phyloP scores from a whole-genome alignment of 495 filamentous ascomycete species.

The Aspergillus campestris region DNA sequence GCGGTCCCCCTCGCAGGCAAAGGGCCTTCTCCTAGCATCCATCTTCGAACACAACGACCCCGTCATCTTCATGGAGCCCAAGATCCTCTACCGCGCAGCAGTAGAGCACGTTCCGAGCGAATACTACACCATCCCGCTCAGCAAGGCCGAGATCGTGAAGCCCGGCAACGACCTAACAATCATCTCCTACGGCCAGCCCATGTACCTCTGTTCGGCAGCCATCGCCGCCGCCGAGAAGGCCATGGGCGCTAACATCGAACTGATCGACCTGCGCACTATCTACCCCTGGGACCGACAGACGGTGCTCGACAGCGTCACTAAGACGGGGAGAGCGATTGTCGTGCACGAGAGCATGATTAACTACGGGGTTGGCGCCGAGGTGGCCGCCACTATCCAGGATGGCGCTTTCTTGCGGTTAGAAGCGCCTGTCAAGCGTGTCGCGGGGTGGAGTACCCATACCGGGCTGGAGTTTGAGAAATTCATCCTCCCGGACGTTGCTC shows the following conservation, averaged over 20 bases:
- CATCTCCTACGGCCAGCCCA: slow-evolving; percentile 83
- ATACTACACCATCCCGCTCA: slow-evolving; percentile 76
- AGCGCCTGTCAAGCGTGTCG: slow-evolving; percentile 85
- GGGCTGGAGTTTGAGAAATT: slow-evolving; percentile 79
- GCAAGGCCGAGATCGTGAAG: slow-evolving; percentile 82
- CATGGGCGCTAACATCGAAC: slow-evolving; percentile 69
- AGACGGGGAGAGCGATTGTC: slow-evolving; percentile 84
- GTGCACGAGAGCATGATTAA: slow-evolving; percentile 97
- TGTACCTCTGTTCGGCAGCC: slow-evolving; percentile 79
- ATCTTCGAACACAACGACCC: slow-evolving; percentile 82
- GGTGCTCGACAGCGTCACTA: slow-evolving; percentile 74
- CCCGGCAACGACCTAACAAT: slow-evolving; percentile 78
- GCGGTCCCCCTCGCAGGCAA: slow-evolving; percentile 82
- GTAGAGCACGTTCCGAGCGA: slow-evolving; percentile 88
- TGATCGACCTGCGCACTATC: slow-evolving; percentile 86
- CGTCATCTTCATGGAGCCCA: slow-evolving; percentile 94
- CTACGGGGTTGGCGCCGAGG: slow-evolving; percentile 86
- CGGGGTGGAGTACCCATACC: slow-evolving; percentile 85
- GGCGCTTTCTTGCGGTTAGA: slow-evolving; percentile 80
- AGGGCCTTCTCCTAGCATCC: slow-evolving; percentile 72
- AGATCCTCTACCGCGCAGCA: slow-evolving; percentile 87
- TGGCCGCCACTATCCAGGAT: slow-evolving; percentile 87
- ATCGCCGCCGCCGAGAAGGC: slow-evolving; percentile 75
- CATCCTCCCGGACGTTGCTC: slow-evolving; percentile 80
- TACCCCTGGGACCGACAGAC: slow-evolving; percentile 93